Conservation (phyloP, 192 early-diverging fungal genomes). For the Paraglomus brasilianum region DNA sequence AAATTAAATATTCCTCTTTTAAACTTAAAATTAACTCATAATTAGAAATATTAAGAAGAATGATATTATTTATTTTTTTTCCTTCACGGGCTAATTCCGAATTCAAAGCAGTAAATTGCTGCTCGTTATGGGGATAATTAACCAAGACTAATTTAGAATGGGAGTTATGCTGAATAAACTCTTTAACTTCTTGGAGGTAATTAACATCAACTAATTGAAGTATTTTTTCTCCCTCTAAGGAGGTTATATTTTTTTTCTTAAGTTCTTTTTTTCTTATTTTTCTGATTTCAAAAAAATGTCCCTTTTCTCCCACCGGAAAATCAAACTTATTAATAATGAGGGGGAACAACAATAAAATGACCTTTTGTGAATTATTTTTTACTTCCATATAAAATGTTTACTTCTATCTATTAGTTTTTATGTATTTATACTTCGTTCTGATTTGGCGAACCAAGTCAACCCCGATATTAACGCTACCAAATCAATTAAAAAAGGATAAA, state of each 20-base stretch:
- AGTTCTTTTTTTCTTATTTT: not conserved
- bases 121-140: constrained; percentile 19
- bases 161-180: not conserved
- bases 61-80: constrained; percentile 18
- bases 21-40: constrained; percentile 8
- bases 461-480: constrained; percentile 8
- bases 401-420: constrained; percentile 1
- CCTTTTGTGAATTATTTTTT: constrained; percentile 4
- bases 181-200: not conserved
- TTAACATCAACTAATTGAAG: not conserved
- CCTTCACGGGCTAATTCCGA: not conserved
- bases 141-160: not conserved
- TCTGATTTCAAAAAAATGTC: not conserved
- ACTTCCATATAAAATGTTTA: too few species aligned
- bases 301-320: not conserved
- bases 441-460: constrained; percentile 7
- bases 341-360: constrained; percentile 11
- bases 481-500: not conserved
- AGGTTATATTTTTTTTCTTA: not conserved
- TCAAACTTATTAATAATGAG: constrained; percentile 4
- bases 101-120: constrained; percentile 4
- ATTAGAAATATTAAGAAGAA: constrained; percentile 6
- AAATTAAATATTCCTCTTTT: constrained; percentile 5
- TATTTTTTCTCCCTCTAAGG: not conserved
- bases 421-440: constrained; percentile 9